Evolutionary conservation across 352 stramenopile species (phyloP).

Genomic region (Pythium oligandrum): DNA sequence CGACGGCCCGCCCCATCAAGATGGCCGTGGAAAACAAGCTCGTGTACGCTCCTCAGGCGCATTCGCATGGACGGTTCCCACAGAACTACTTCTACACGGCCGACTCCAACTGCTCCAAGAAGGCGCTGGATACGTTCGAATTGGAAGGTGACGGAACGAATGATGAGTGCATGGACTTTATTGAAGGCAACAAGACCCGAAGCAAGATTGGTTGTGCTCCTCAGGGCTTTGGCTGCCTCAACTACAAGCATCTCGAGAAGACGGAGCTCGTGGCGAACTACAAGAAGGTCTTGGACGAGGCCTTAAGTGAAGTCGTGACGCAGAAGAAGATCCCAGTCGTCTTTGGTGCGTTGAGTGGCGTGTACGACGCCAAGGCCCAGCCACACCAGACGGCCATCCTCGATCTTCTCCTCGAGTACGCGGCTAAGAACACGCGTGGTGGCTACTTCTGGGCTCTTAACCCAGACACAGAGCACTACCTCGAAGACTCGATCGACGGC

Average conservation of each 20-base stretch:
- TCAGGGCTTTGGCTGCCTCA: slow-evolving; percentile 32
- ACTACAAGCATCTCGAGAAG: slow-evolving; percentile 34
- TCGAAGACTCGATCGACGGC: slow-evolving; percentile 42
- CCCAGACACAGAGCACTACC: slow-evolving; percentile 50
- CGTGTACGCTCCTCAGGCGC: slow-evolving; percentile 58
- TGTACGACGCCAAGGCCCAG: slow-evolving; percentile 41
- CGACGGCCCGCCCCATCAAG: slow-evolving; percentile 37
- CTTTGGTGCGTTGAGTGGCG: slow-evolving; percentile 57
- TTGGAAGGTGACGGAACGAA: slow-evolving; percentile 18
- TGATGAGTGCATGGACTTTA: slow-evolving; percentile 37
- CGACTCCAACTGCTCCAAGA: slow-evolving; percentile 35
- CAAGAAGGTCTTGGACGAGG: slow-evolving; percentile 36
- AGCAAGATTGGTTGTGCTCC: slow-evolving; percentile 35
- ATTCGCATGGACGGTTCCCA: slow-evolving; percentile 47
- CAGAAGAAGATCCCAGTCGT: slow-evolving; percentile 35
- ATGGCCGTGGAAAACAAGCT: slow-evolving; percentile 47
- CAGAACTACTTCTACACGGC: slow-evolving; percentile 56
- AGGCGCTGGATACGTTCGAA: slow-evolving; percentile 16
- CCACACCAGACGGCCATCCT: slow-evolving; percentile 51
- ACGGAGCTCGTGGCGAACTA: slow-evolving; percentile 27
- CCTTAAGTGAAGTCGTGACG: slow-evolving; percentile 30
- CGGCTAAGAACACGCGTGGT: slow-evolving; percentile 33
- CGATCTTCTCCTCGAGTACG: slow-evolving; percentile 59
- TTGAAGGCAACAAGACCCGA: slow-evolving; percentile 28
- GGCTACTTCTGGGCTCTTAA: slow-evolving; percentile 70